phyloP scores from a whole-genome alignment of 169 alveolate species.

The Ichthyophthirius multifiliis region DNA sequence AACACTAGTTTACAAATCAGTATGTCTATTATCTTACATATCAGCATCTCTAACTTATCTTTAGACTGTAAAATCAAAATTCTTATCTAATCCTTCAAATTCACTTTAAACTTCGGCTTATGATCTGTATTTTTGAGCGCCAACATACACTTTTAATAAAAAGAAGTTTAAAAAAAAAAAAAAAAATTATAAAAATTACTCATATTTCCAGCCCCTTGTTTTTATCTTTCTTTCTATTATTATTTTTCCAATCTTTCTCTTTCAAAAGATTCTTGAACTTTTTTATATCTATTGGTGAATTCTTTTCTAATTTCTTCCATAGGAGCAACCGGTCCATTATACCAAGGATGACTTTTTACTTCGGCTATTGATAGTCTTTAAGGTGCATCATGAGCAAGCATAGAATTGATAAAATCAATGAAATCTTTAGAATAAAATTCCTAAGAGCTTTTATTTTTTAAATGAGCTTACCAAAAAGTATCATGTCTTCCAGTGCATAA shows the following conservation, averaged over 20 bases:
- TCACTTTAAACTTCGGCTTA: neutral
- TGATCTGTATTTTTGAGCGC: slow-evolving; percentile 12
- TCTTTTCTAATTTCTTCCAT: slow-evolving; percentile 6
- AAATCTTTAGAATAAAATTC: slow-evolving; percentile 58
- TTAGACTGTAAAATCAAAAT: neutral
- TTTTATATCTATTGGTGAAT: slow-evolving; percentile 16
- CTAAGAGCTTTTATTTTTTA: slow-evolving; percentile 54
- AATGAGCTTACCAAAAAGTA: slow-evolving; percentile 63
- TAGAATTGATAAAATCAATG: slow-evolving; percentile 50
- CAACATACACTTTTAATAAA: slow-evolving; percentile 1
- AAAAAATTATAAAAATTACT: neutral
- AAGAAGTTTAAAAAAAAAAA: neutral
- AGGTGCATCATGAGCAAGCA: slow-evolving; percentile 67
- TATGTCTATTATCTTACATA: neutral
- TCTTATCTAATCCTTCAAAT: neutral
- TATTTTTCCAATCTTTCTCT: slow-evolving; percentile 17
- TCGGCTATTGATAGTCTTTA: slow-evolving; percentile 63
- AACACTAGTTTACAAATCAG: neutral
- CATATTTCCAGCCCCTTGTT: neutral
- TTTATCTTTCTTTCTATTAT: slow-evolving; percentile 15
- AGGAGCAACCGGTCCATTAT: slow-evolving; percentile 12
- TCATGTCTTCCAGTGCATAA: slow-evolving; percentile 18
- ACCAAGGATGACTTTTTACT: slow-evolving; percentile 67
- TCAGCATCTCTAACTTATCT: neutral
- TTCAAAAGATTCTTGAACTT: slow-evolving; percentile 3